Evolutionary conservation across 805 yeast species (phyloP).

Genomic region (Saturnispora besseyi): DNA sequence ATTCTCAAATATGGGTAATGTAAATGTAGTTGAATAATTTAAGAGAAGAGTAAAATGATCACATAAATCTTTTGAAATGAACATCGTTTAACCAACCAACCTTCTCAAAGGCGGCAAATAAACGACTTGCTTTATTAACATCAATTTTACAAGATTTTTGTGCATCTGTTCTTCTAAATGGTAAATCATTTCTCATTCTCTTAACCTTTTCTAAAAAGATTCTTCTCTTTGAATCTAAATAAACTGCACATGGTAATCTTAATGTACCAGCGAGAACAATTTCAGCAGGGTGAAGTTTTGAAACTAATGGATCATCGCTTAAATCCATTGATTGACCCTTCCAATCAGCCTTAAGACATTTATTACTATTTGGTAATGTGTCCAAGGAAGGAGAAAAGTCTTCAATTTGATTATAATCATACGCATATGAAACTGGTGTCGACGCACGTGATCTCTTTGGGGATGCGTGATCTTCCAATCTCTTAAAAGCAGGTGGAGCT

Average conservation of each 20-base stretch:
- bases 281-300: conserved; percentile 86
- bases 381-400: conserved; percentile 71
- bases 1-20: background rate
- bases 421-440: conserved; percentile 40
- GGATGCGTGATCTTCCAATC: conserved; percentile 23
- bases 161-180: conserved; percentile 94
- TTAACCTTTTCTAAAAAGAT: conserved; percentile 83
- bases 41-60: background rate
- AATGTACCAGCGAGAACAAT: conserved; percentile 76
- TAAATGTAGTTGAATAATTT: background rate
- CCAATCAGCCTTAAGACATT: conserved; percentile 88
- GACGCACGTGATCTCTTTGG: conserved; percentile 20
- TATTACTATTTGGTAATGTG: conserved; percentile 59
- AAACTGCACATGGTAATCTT: conserved; percentile 79
- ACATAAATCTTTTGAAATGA: conserved; percentile 45
- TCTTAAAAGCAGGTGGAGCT: conserved; percentile 2
- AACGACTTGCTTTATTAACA: conserved; percentile 88
- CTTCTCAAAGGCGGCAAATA: conserved; percentile 82
- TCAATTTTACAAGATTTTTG: conserved; percentile 97
- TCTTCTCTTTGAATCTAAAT: conserved; percentile 71
- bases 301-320: conserved; percentile 61
- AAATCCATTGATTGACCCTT: conserved; percentile 97
- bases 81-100: conserved; percentile 87
- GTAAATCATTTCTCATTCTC: conserved; percentile 56
- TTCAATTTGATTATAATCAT: conserved; percentile 62